Evolutionary conservation across 192 early-diverging fungal genomes (phyloP), one percentile per base, ranked within the genome.

Genomic region (Rhizoclosmatium sp.): DNA sequence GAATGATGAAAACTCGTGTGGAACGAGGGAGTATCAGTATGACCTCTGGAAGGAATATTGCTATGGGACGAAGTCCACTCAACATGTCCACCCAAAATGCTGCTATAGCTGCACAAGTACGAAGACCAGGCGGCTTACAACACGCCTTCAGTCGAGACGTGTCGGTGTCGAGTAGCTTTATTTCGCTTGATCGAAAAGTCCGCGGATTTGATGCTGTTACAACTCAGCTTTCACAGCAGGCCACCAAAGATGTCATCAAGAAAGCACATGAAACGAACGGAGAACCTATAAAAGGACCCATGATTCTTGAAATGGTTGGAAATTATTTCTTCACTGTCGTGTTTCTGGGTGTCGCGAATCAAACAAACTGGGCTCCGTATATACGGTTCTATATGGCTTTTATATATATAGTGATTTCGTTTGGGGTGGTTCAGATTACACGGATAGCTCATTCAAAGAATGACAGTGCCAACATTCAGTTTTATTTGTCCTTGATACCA

Each of bases 401-500:
- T 16, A n/a, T 86, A 4, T 85, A 78, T 60, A 21, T 71, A 5
- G 51, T 67, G 31, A 47, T 78, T 14, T 39, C 68, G 3, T 44
- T 80, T 40, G 61, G 74, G 21, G 49, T 69, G 12, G 9, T 84
- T 46, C 77, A 86, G 59, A 54, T 76, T 41, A 69, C 83, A 42
- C 69, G 85, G 44, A 60, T 86, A 48, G 3, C 49, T 7, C 79
- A 75, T 44, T 31, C 68, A 16, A 12, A 47, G 4, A 56, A 74
- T 51, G 51, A 68, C 23, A 82, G 82, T 49, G 76, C 80, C 39
- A 41, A 75, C 16, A 23, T 78, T 2, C 75, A 81, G n/a, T 72
- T 86, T 67, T 86, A 86, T 68, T 9, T 82, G 3, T 86, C 85
- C 0, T 40, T 86, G 40, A 4, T 80, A 2, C 85, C 85, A 14